Conservation (phyloP, 1,284 basidiomycete species). For the Mycena sp. region DNA sequence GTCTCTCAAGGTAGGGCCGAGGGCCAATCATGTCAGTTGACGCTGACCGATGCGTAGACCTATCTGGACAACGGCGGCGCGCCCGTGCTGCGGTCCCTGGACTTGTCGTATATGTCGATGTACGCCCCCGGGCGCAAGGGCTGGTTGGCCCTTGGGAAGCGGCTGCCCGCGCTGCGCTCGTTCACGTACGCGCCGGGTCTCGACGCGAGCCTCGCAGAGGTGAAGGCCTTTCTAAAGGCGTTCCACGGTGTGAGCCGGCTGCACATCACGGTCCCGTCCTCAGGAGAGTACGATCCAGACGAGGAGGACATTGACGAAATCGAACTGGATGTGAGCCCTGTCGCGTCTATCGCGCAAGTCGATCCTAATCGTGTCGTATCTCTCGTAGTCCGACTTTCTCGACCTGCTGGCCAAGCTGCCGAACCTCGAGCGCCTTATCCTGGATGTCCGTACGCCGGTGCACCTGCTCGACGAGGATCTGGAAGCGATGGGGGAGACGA, state of each 20-base stretch:
- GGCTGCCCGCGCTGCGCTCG: background rate
- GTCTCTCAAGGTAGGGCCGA: background rate
- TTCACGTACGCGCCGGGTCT: background rate
- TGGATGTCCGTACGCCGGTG: background rate
- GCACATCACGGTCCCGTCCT: background rate
- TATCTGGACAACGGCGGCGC: background rate
- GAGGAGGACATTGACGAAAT: background rate
- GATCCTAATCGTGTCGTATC: no score
- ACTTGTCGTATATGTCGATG: background rate
- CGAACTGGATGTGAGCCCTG: background rate
- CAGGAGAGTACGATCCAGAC: background rate
- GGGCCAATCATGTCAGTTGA: background rate
- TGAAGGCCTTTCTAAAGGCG: background rate
- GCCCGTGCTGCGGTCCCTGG: background rate
- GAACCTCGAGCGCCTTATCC: slow-evolving; percentile 1
- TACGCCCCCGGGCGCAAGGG: background rate
- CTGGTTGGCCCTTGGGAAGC: background rate
- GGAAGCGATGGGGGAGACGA: background rate
- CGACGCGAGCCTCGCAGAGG: background rate
- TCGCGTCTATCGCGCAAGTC: no score
- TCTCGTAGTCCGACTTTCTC: background rate
- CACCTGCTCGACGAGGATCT: background rate
- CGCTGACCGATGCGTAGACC: background rate
- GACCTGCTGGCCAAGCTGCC: background rate
- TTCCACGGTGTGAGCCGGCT: background rate